Conservation (phyloP, 2,329 filamentous ascomycete species). For the Dactylellina cionopaga region DNA sequence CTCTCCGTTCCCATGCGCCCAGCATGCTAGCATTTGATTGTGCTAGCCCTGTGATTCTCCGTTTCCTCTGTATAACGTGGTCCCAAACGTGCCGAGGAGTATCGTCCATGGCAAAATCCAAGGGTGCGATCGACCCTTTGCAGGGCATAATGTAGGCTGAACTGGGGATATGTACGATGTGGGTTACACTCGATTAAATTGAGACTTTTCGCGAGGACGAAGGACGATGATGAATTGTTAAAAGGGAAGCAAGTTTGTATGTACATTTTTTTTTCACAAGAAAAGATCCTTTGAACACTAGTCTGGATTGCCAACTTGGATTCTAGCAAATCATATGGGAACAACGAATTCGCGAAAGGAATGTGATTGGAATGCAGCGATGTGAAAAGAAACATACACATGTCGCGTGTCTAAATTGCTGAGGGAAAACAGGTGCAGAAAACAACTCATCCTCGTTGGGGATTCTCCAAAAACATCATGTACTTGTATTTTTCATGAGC, state of each 20-base stretch:
- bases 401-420: too few relatives aligned
- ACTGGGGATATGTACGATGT: background rate
- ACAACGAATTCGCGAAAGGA: too few relatives aligned
- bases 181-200: too few relatives aligned
- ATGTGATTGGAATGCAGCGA: too few relatives aligned
- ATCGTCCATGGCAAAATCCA: slow-evolving; percentile 10
- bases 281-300: too few relatives aligned
- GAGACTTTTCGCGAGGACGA: background rate
- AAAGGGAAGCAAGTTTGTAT: too few relatives aligned
- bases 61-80: slow-evolving; percentile 24
- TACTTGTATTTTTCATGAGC: background rate
- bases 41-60: slow-evolving; percentile 15
- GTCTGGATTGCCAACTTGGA: too few relatives aligned
- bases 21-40: background rate
- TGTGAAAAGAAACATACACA: too few relatives aligned
- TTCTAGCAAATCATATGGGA: too few relatives aligned
- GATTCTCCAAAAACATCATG: too few relatives aligned
- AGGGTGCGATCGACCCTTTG: slow-evolving; percentile 26
- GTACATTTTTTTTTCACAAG: too few relatives aligned
- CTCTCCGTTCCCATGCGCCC: slow-evolving; percentile 30
- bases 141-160: slow-evolving; percentile 21
- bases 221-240: background rate
- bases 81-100: slow-evolving; percentile 35
- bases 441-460: background rate
- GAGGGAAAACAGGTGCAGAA: background rate